A percentile compares a stretch with the other conserved stretches of the same genome.
phyloP scores from a whole-genome alignment of 805 yeast genomes.

The Torulaspora gathmanii region DNA sequence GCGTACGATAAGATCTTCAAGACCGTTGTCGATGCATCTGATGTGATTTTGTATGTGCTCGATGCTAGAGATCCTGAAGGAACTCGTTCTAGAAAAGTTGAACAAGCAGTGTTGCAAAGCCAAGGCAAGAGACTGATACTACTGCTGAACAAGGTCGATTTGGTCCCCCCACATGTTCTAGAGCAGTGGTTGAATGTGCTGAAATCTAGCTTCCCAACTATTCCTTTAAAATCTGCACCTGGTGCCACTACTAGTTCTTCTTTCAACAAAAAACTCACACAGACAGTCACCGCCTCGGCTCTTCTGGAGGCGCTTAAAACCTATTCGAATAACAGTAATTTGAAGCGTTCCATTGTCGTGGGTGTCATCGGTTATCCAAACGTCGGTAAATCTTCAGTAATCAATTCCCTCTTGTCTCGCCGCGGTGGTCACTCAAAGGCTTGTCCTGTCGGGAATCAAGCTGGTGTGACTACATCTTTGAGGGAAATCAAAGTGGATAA shows the following conservation, averaged over 20 bases:
- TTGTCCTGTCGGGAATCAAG: constrained; percentile 96
- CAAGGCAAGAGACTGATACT: constrained; percentile 77
- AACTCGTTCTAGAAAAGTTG: constrained; percentile 87
- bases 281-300: constrained; percentile 64
- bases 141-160: constrained; percentile 85
- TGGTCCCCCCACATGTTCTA: constrained; percentile 79
- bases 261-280: constrained; percentile 70
- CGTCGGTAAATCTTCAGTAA: constrained; percentile 93
- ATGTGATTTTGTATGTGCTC: constrained; percentile 85
- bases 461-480: constrained; percentile 91
- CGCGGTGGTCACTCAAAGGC: constrained; percentile 64
- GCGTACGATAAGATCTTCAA: constrained; percentile 93
- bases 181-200: constrained; percentile 79
- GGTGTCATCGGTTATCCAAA: constrained; percentile 98
- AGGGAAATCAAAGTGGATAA: constrained; percentile 90
- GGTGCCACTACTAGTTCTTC: constrained; percentile 65
- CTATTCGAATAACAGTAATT: constrained; percentile 75
- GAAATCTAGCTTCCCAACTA: constrained; percentile 81
- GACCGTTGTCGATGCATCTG: constrained; percentile 87
- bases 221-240: constrained; percentile 78
- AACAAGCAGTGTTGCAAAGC: constrained; percentile 76
- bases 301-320: constrained; percentile 78
- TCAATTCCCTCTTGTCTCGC: constrained; percentile 79
- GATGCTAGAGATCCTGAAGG: constrained; percentile 98
- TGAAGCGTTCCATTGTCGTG: constrained; percentile 83